Evolutionary conservation across 75 land plant species (phyloP), one percentile per base, ranked within the genome.

Genomic region (Isoetes taiwanensis): DNA sequence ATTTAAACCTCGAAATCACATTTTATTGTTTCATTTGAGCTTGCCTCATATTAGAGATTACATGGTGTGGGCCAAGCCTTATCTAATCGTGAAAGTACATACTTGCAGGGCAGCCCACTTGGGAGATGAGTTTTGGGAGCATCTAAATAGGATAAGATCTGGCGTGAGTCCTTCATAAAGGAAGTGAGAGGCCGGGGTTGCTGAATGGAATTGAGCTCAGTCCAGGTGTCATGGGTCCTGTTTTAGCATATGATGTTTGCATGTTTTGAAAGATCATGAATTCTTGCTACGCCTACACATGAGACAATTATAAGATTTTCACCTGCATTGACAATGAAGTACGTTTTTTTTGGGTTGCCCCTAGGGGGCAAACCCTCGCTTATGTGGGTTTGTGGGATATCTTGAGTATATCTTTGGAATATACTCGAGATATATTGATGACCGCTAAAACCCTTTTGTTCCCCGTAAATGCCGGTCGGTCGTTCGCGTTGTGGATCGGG

Each of bases 281-380:
- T 46, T 23, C 50, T 46, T 23, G 50, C 50, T 19, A 46, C 16
- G 50, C 50, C 50, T 6, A 46, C 50, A n/a, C 50, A 46, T 19
- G 23, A 46, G 25, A 46, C 50, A 8, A 46, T 46, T 23, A 46
- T 46, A 46, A 46, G 50, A 46, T 46, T 46, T 46, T 46, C 50
- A 6, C 50, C 50, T 46, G 25, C 50, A 6, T 46, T 46, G 16
- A 46, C 50, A 6, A 46, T 46, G 25, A 46, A 46, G 50, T 46
- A 16, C 6, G 50, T 37, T 9, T 37, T 9, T 37, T 37, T 9
- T 37, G 12, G 12, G 12, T 14, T 37, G 9, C 39, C 14, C 12
- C 14, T 9, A 9, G 39, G 9, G 39, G 39, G 39, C 12, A 14
- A n/a, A n/a, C n/a, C n/a, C n/a, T n/a, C n/a, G n/a, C n/a, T n/a